Evolutionary conservation across 805 yeast genomes (phyloP).

Genomic region (Blastobotrys muscicola): DNA sequence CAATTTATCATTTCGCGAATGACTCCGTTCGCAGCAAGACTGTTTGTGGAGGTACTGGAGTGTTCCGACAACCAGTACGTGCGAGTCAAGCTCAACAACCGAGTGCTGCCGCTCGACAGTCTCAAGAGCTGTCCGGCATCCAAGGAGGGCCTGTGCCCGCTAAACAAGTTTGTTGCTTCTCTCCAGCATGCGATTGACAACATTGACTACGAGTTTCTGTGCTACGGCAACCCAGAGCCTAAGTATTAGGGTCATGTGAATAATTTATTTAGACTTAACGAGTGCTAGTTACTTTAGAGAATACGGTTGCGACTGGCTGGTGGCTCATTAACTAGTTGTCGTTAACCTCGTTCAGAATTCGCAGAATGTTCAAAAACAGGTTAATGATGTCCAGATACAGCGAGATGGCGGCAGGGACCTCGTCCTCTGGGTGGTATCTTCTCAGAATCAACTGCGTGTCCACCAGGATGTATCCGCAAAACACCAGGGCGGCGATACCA

Average conservation of each 20-base stretch:
- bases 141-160: conserved; percentile 27
- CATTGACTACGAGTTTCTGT: conserved; percentile 9
- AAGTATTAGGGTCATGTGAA: not conserved
- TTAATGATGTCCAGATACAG: conserved; percentile 77
- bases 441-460: conserved; percentile 78
- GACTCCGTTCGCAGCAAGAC: conserved; percentile 34
- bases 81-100: conserved; percentile 29
- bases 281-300: not conserved
- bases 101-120: conserved; percentile 29
- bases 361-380: conserved; percentile 64
- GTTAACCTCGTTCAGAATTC: conserved; percentile 39
- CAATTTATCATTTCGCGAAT: conserved; percentile 31
- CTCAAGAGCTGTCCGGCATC: conserved; percentile 26
- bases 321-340: no score
- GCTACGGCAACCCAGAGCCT: conserved; percentile 6
- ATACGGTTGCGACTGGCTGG: not conserved
- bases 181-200: conserved; percentile 6
- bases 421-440: conserved; percentile 72
- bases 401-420: conserved; percentile 67
- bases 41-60: conserved; percentile 31
- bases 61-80: conserved; percentile 21
- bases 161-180: conserved; percentile 13
- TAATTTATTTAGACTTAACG: not conserved
- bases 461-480: conserved; percentile 60
- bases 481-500: conserved; percentile 63